Evolutionary conservation across 768 basidiomycete genomes (phyloP).

Genomic region (Leucocoprinus sp.): DNA sequence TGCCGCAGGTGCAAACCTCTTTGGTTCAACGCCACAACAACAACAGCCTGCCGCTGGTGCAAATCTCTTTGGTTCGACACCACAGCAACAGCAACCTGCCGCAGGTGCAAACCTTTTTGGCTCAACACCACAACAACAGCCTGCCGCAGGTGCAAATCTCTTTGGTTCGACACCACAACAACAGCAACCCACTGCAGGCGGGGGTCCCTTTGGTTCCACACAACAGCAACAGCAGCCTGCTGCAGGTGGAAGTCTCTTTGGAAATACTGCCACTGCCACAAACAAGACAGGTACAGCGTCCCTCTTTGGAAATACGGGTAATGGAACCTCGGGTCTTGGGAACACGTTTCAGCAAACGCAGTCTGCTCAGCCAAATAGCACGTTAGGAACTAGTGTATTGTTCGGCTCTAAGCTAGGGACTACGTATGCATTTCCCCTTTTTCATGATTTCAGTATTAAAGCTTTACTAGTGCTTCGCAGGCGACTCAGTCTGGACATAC

Average conservation of each 20-base stretch:
- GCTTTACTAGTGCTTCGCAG: not conserved
- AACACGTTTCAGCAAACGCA: conserved; percentile 11
- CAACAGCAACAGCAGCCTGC: conserved; percentile 18
- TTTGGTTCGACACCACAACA: conserved; percentile 28
- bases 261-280: no score
- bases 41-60: conserved; percentile 22
- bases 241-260: conserved; percentile 22
- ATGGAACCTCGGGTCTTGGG: conserved; percentile 4
- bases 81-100: conserved; percentile 16
- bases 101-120: conserved; percentile 26
- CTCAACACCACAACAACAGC: conserved; percentile 16
- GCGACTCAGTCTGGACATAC: conserved; percentile 17
- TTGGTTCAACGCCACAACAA: conserved; percentile 26
- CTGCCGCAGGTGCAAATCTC: conserved; percentile 13
- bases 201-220: conserved; percentile 18
- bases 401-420: conserved; percentile 14
- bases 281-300: conserved; percentile 15
- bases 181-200: conserved; percentile 22
- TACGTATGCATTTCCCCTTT: not conserved
- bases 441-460: not conserved
- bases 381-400: conserved; percentile 11
- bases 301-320: not conserved
- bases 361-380: conserved; percentile 10
- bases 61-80: conserved; percentile 17
- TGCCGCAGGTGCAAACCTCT: conserved; percentile 16